Percentiles rank a stretch among this genome's conserved stretches.
Conservation (phyloP, 352 stramenopile species). For the Hyaloperonospora arabidopsidis region DNA sequence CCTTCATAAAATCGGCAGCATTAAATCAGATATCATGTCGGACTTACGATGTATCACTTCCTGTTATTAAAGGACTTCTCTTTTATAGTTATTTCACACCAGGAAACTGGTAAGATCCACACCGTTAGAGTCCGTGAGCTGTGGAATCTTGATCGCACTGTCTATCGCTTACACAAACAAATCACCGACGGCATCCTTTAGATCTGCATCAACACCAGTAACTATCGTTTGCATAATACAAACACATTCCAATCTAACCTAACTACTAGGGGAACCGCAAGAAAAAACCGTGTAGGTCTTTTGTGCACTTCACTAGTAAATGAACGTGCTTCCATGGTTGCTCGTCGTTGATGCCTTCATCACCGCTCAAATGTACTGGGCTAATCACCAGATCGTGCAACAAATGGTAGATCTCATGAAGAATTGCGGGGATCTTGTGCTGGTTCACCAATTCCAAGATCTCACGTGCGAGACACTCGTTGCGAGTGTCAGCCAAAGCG, state of each 20-base stretch:
- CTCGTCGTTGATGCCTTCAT: conserved; percentile 10
- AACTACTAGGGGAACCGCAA: conserved; percentile 29
- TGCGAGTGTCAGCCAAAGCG: conserved; percentile 28
- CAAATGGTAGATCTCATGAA: conserved; percentile 43
- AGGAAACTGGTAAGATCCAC: too few species aligned
- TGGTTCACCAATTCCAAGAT: conserved; percentile 53
- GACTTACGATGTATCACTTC: too few species aligned
- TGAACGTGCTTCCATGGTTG: conserved; percentile 1
- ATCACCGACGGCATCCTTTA: conserved; percentile 49
- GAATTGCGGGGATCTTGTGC: conserved; percentile 41
- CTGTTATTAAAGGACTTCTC: too few species aligned
- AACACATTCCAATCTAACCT: conserved; percentile 61
- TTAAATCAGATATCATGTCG: too few species aligned
- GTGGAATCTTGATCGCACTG: too few species aligned
- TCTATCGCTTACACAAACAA: conserved; percentile 54
- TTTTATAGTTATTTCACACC: too few species aligned
- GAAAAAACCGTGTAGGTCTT: conserved; percentile 46
- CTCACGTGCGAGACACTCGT: conserved; percentile 33
- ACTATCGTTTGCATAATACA: conserved; percentile 59
- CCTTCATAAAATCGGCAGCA: too few species aligned
- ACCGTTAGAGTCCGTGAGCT: too few species aligned
- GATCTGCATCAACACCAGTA: conserved; percentile 37
- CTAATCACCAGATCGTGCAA: conserved; percentile 35
- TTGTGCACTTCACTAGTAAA: conserved; percentile 18
- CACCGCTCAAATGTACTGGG: conserved; percentile 11